Evolutionary conservation across 2,329 filamentous ascomycete species (phyloP).

Genomic region (Saccharata proteae): DNA sequence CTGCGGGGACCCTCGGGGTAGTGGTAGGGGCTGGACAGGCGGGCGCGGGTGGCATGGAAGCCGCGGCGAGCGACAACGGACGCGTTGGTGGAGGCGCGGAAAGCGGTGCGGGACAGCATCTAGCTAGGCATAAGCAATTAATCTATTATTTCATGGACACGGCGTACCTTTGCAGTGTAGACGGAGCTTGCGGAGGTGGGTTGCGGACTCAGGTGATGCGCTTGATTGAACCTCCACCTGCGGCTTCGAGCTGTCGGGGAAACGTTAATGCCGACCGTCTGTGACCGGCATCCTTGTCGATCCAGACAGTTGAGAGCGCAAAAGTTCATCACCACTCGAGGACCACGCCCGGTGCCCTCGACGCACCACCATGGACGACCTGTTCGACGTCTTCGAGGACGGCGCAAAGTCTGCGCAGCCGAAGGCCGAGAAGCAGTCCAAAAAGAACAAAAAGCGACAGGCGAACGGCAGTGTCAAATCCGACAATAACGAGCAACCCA

Average conservation of each 20-base stretch:
- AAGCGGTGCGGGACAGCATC: constrained; percentile 64
- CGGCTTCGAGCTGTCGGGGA: too few species aligned
- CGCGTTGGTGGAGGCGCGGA: constrained; percentile 49
- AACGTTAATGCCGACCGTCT: too few species aligned
- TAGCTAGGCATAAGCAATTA: constrained; percentile 25
- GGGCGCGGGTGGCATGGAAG: constrained; percentile 83
- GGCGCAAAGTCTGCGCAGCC: constrained; percentile 15
- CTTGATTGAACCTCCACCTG: too few species aligned
- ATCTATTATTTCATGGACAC: neutral
- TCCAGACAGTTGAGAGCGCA: too few species aligned
- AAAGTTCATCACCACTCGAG: too few species aligned
- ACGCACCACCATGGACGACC: constrained; percentile 25
- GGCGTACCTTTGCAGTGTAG: too few species aligned
- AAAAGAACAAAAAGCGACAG: constrained; percentile 71
- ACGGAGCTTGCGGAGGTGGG: too few species aligned
- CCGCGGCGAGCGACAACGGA: constrained; percentile 71
- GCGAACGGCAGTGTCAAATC: constrained; percentile 67
- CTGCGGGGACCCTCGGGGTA: constrained; percentile 60
- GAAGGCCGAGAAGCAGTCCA: constrained; percentile 14
- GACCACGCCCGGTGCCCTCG: too few species aligned
- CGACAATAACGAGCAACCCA: constrained; percentile 13
- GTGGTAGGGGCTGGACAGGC: constrained; percentile 86
- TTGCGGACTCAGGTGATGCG: too few species aligned
- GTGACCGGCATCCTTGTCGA: too few species aligned
- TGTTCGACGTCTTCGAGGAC: constrained; percentile 34